Conservation (phyloP, 1,139 yeast species). For the Taphrina pruni region DNA sequence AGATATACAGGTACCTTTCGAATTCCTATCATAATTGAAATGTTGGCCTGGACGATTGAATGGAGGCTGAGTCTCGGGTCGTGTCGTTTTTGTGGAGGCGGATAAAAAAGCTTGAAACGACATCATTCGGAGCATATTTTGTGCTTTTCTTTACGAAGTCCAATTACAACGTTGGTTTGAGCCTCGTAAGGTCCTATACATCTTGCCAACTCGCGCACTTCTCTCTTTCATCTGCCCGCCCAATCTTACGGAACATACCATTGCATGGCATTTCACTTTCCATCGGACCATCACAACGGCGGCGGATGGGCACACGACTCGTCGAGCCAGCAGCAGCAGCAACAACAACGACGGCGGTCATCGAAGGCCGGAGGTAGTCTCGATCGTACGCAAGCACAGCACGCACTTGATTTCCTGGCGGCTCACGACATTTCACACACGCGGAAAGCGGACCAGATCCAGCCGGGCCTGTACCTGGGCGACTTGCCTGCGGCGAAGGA, state of each 20-base stretch:
- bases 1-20: no score
- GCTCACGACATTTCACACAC: constrained; percentile 23
- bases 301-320: constrained; percentile 13
- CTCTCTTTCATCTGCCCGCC: no score
- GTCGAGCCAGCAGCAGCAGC: not conserved
- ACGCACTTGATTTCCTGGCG: constrained; percentile 27
- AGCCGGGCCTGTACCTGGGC: constrained; percentile 37
- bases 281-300: constrained; percentile 21
- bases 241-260: not conserved
- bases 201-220: no score
- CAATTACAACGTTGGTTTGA: no score
- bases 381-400: constrained; percentile 18
- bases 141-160: no score
- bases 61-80: no score
- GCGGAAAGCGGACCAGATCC: constrained; percentile 38
- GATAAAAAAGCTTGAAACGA: no score
- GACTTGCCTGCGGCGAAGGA: constrained; percentile 32
- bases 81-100: no score
- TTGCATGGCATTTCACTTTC: constrained; percentile 25
- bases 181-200: no score
- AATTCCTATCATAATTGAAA: no score
- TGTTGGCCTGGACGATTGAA: no score
- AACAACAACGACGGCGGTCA: not conserved
- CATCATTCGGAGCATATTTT: no score
- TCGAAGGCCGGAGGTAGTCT: not conserved